Evolutionary conservation across 805 yeast species (phyloP).

Genomic region (Saturnispora gosingensis): DNA sequence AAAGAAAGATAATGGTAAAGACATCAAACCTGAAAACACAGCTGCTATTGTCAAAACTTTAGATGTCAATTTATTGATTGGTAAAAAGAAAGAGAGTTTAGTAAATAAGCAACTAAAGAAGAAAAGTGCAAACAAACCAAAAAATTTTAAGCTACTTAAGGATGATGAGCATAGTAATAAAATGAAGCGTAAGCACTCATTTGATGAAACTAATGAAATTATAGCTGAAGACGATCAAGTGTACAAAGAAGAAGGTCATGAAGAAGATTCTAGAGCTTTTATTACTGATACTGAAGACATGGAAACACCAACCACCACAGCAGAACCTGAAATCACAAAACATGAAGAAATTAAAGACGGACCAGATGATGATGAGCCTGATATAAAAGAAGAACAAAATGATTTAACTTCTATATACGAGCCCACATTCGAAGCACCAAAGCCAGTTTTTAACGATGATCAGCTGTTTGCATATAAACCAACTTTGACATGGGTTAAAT

Average conservation of each 20-base stretch:
- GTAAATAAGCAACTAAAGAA: conserved; percentile 37
- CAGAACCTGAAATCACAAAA: neutral
- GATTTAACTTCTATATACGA: conserved; percentile 30
- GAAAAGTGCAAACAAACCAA: conserved; percentile 8
- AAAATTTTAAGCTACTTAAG: conserved; percentile 14
- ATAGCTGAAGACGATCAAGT: conserved; percentile 13
- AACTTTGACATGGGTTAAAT: conserved; percentile 43
- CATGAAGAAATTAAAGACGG: neutral
- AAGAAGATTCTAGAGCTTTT: conserved; percentile 18
- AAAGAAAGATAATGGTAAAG: conserved; percentile 10
- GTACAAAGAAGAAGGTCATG: conserved; percentile 16
- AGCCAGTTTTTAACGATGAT: conserved; percentile 43
- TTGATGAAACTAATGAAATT: conserved; percentile 22
- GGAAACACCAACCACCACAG: conserved; percentile 4
- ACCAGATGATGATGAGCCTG: neutral
- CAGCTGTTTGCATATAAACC: conserved; percentile 29
- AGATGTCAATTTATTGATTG: conserved; percentile 11
- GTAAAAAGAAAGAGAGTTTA: conserved; percentile 13
- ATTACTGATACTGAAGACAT: conserved; percentile 16
- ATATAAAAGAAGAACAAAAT: neutral
- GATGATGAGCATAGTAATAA: conserved; percentile 13
- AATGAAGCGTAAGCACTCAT: neutral
- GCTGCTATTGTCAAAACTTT: conserved; percentile 9
- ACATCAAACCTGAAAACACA: conserved; percentile 31
- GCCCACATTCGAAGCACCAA: conserved; percentile 45